Evolutionary conservation across 108 stramenopile species (phyloP), one percentile per base, ranked within the genome.

Genomic region (Nannochloropsis salina): DNA sequence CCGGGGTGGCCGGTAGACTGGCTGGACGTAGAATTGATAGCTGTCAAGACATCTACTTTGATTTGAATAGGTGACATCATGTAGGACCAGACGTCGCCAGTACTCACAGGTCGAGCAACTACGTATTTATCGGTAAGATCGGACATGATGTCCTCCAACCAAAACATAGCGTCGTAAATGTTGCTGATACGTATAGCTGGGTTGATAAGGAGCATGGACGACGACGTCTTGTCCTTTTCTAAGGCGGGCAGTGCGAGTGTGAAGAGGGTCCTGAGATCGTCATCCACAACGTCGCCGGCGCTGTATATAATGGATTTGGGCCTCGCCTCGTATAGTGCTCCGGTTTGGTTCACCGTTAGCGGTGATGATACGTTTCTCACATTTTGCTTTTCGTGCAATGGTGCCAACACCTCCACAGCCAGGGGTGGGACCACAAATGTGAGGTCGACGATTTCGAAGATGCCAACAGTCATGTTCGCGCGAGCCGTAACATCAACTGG

Each of bases 361-460:
- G 31, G 31, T 31, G 31, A 31, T 31, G 31, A 31, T 31, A 31
- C 31, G 31, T 31, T 31, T 31, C 31, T 31, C 31, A 31, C 31
- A 3, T 74, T n/a, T 2, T 74, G 6, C 6, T 74, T 6, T n/a
- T 74, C 8, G 15, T 74, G 20, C 61, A 74, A 74, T n/a, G 61
- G 61, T n/a, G 61, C 3, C 61, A n/a, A 74, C 15, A 74, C n/a
- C 6, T 74, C 61, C 0, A 74, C 61, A n/a, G 61, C 61, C 61
- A 74, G n/a, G n/a, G 61, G 61, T n/a, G 61, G 61, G n/a, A 74
- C 61, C 61, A 74, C 61, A 74, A 74, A 74, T 15, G 61, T 74
- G n/a, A 74, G 61, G 61, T 74, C 61, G 8, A 74, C n/a, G 61
- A 15, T 74, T n/a, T 74, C 61, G 3, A 74, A 74, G 61, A 74